phyloP scores from a whole-genome alignment of 768 basidiomycete species.

The Hericium alpestre region DNA sequence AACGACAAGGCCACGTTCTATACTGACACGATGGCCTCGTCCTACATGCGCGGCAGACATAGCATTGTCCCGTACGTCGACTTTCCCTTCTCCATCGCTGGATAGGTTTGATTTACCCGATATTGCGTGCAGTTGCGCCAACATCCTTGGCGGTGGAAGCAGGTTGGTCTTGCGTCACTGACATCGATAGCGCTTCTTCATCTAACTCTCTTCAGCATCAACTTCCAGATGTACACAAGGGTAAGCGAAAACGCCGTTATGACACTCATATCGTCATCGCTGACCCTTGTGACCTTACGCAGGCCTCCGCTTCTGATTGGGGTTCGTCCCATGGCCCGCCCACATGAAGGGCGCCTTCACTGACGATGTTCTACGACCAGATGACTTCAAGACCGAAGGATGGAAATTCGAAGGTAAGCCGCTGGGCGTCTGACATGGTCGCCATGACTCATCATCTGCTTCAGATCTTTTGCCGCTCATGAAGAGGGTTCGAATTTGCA shows the following conservation, averaged over 20 bases:
- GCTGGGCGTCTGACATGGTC: not conserved
- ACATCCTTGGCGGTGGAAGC: conserved; percentile 23
- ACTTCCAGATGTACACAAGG: conserved; percentile 39
- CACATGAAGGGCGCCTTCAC: not conserved
- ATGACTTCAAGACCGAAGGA: conserved; percentile 63
- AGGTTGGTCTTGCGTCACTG: conserved; percentile 1
- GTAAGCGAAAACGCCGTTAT: conserved; percentile 15
- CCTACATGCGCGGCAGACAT: conserved; percentile 48
- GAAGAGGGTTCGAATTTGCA: conserved; percentile 39
- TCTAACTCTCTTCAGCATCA: conserved; percentile 39
- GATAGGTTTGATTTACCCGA: not conserved
- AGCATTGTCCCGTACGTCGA: conserved; percentile 55
- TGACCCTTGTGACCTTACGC: conserved; percentile 18
- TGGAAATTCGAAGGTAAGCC: conserved; percentile 51
- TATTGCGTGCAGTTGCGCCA: conserved; percentile 40
- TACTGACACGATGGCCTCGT: conserved; percentile 46
- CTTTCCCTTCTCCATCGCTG: not conserved
- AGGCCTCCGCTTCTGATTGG: conserved; percentile 64
- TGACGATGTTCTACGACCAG: conserved; percentile 21
- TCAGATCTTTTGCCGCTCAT: conserved; percentile 61
- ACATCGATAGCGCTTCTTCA: not conserved
- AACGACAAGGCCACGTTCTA: conserved; percentile 72
- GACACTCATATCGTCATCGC: not conserved
- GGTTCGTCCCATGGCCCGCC: conserved; percentile 27
- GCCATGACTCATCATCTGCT: not conserved